phyloP scores from a whole-genome alignment of 176 grass and related monocot species.

The Aegilops tauschii region DNA sequence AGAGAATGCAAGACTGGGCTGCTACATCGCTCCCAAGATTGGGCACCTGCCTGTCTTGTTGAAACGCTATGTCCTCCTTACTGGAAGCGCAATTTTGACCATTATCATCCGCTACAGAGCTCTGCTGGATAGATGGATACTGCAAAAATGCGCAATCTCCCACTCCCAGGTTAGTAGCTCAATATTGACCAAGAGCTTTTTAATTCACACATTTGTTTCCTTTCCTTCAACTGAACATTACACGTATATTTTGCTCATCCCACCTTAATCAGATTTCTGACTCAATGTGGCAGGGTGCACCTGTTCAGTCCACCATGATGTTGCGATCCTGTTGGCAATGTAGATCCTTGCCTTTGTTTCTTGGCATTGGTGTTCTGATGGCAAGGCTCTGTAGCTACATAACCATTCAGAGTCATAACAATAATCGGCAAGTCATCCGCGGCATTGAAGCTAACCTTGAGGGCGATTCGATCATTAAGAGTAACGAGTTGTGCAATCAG shows the following conservation, averaged over 20 bases:
- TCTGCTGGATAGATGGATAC: constrained; percentile 44
- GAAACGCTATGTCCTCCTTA: constrained; percentile 22
- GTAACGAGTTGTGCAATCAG: constrained; percentile 13
- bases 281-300: constrained; percentile 25
- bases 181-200: neutral
- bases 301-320: neutral
- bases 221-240: neutral
- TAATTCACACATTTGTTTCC: neutral
- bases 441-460: neutral
- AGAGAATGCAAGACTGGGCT: neutral
- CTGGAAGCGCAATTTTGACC: constrained; percentile 20
- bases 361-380: constrained; percentile 30
- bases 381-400: constrained; percentile 21
- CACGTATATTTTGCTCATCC: neutral
- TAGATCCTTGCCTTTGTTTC: constrained; percentile 37
- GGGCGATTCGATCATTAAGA: neutral
- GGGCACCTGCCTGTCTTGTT: neutral
- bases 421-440: constrained; percentile 2
- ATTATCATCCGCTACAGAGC: constrained; percentile 16
- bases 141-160: neutral
- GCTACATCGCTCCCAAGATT: neutral
- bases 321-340: constrained; percentile 12
- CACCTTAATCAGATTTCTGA: neutral
- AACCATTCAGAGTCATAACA: neutral
- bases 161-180: constrained; percentile 32